phyloP scores from a whole-genome alignment of 108 stramenopile species.

The Nitzschia sp. region DNA sequence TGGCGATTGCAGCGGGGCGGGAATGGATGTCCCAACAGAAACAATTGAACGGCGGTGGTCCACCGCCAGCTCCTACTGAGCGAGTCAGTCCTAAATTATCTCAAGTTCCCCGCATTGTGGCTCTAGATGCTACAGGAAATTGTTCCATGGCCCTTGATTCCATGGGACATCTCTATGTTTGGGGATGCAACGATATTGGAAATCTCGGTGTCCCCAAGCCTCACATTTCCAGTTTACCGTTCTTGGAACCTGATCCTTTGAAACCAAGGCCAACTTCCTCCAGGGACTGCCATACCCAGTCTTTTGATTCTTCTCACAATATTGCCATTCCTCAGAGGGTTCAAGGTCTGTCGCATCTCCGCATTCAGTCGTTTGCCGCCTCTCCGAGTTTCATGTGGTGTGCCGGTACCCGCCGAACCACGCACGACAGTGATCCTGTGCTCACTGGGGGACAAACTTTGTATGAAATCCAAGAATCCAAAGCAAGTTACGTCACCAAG shows the following conservation, averaged over 20 bases:
- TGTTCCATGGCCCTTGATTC: slow-evolving; percentile 74
- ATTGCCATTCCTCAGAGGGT: slow-evolving; percentile 64
- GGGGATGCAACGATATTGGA: slow-evolving; percentile 78
- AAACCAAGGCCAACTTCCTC: slow-evolving; percentile 28
- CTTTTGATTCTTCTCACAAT: slow-evolving; percentile 71
- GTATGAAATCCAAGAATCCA: slow-evolving; percentile 40
- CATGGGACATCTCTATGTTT: slow-evolving; percentile 72
- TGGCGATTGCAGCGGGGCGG: slow-evolving; percentile 49
- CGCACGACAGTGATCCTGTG: neutral
- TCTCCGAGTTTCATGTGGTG: slow-evolving; percentile 41
- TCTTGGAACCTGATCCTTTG: slow-evolving; percentile 15
- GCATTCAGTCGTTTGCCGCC: slow-evolving; percentile 34
- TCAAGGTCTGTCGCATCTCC: slow-evolving; percentile 41
- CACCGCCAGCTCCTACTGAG: neutral
- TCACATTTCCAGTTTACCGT: slow-evolving; percentile 6
- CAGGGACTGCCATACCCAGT: slow-evolving; percentile 39
- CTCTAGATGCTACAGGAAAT: slow-evolving; percentile 66
- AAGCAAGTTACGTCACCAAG: neutral
- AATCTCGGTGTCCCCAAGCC: slow-evolving; percentile 63
- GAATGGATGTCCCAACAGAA: slow-evolving; percentile 39
- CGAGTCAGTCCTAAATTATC: neutral
- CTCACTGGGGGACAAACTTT: slow-evolving; percentile 31
- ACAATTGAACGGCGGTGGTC: slow-evolving; percentile 2
- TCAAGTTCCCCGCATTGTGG: slow-evolving; percentile 47
- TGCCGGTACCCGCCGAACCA: slow-evolving; percentile 18